Evolutionary conservation across 2,329 filamentous ascomycete genomes (phyloP), one percentile per base, ranked within the genome.

Genomic region (Lachnellula subtilissima): DNA sequence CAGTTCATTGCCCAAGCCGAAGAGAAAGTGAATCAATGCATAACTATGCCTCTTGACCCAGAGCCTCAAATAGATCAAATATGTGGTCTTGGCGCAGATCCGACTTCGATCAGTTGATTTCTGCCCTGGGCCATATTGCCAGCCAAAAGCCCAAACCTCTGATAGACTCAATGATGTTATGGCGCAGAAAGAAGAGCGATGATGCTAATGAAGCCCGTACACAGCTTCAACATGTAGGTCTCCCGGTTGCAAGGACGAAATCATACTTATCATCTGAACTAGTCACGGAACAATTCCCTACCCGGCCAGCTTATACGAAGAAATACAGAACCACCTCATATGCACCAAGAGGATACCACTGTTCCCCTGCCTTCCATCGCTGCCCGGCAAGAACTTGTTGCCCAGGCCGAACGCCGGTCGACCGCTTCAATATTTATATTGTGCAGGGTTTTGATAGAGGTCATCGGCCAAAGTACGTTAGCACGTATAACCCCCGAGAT

Each of bases 141-240:
- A 89, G 91, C 57, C 88, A 92, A 63, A 96, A 95, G 69, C 95
- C 95, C 5, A 97, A 96, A 70, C 89, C 91, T 5, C 75, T 99
- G 51, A 97, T 99, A 67, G 94, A 99, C 72, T 92, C 90, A 19
- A 91, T 99, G 71, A 99, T 99, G 90, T 82, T 96, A 35, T 99
- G 94, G 94, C 86, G 94, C 54, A 97, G 97, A 73, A 89, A 85
- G 62, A 97, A 97, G 75, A 96, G 91, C 62, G 93, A 97, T 72
- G 85, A 88, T 22, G 91, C 92, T 28, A 87, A 84, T 64, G 83
- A 87, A 61, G 86, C 88, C 28, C 78, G 84, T 22, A 72, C 63
- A 46, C 78, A 84, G 65, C 72, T 85, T 22, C 81, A 84, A 62
- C 81, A 84, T 67, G 68, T 69, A 64, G 32, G 58, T 40, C 23